These are phyloP conservation scores for Colletotrichum abscissum DNA, from an alignment of 2,329 filamentous ascomycete species.

Conservation along the genomic window DNA sequence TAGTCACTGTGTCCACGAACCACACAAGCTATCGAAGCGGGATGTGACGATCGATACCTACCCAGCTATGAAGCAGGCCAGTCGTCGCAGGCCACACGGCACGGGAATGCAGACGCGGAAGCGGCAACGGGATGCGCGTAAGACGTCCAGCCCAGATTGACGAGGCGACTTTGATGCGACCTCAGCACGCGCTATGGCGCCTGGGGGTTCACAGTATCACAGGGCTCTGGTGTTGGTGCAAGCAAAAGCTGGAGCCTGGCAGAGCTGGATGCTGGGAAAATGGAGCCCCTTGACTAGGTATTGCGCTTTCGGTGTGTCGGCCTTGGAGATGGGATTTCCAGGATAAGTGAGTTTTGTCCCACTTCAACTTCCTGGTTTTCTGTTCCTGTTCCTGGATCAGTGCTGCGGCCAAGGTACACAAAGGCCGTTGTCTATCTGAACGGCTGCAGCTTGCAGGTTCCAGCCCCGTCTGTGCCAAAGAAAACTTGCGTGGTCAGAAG, in stretches of 20 bases:
- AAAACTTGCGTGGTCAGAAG: not conserved
- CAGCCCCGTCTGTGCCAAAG: constrained; percentile 28
- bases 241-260: not conserved
- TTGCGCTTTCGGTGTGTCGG: not conserved
- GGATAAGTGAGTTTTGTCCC: not conserved
- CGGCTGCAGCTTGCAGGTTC: constrained; percentile 9
- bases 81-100: not conserved
- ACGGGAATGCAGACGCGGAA: constrained; percentile 23
- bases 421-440: not conserved
- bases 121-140: constrained; percentile 26
- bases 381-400: not conserved
- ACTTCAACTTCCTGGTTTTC: constrained; percentile 6
- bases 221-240: not conserved
- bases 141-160: constrained; percentile 22
- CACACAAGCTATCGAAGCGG: not conserved
- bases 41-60: not conserved
- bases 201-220: not conserved
- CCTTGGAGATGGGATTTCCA: not conserved
- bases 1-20: not conserved
- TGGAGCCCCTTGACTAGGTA: not conserved
- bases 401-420: constrained; percentile 1
- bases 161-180: constrained; percentile 30
- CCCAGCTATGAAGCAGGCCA: not conserved
- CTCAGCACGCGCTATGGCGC: constrained; percentile 10
- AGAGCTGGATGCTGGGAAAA: not conserved